These are phyloP conservation scores for Candida gigantensis DNA, from an alignment of 1,139 yeast species.

Conservation along the genomic window DNA sequence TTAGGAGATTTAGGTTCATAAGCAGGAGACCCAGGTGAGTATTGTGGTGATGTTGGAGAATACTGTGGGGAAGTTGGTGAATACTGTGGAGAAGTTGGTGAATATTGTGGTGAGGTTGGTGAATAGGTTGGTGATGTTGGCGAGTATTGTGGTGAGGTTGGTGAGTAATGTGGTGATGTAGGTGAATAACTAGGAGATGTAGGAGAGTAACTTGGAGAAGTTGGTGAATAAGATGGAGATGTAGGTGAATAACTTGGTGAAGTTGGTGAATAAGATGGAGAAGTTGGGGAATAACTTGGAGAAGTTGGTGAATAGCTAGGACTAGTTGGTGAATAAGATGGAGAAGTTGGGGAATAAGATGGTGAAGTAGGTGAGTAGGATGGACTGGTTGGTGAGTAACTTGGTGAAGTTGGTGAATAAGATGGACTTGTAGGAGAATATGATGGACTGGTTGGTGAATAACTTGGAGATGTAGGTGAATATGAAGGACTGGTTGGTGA, in stretches of 20 bases:
- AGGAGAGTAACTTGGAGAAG: constrained; percentile 76
- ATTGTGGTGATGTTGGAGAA: constrained; percentile 72
- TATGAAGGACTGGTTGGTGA: constrained; percentile 65
- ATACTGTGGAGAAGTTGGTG: constrained; percentile 63
- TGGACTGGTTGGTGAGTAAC: constrained; percentile 46
- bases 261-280: constrained; percentile 67
- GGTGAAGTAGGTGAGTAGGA: constrained; percentile 42
- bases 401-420: constrained; percentile 69
- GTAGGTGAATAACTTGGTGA: constrained; percentile 73
- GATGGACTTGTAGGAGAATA: constrained; percentile 71
- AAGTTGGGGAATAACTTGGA: constrained; percentile 68
- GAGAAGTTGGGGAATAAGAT: constrained; percentile 57
- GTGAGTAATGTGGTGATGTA: constrained; percentile 57
- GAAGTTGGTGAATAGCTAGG: constrained; percentile 72
- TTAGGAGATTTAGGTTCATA: constrained; percentile 1
- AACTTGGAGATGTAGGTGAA: constrained; percentile 67
- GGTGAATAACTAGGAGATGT: constrained; percentile 63
- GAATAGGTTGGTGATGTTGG: constrained; percentile 67
- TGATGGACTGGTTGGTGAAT: constrained; percentile 63
- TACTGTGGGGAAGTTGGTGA: constrained; percentile 54
- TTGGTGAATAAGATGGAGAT: constrained; percentile 69
- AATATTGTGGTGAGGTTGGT: constrained; percentile 55
- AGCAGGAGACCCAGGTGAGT: constrained; percentile 50
- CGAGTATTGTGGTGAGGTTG: constrained; percentile 62
- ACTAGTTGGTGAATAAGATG: constrained; percentile 72